These are phyloP conservation scores for Microdochium paspali DNA, from an alignment of 2,329 filamentous ascomycete genomes.

Conservation along the genomic window DNA sequence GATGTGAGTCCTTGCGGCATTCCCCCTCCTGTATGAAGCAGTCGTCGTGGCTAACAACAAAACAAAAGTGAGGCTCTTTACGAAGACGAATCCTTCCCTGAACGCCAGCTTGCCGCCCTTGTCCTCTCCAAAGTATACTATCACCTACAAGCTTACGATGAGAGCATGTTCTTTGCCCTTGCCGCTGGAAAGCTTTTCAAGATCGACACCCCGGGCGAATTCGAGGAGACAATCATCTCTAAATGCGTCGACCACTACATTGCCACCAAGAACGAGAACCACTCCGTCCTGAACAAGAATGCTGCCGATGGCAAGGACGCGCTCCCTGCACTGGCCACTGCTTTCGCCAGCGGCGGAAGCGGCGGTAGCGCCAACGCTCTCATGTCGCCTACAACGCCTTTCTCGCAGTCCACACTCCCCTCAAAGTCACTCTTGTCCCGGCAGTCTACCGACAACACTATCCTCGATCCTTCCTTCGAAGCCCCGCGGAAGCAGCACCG, in stretches of 20 bases:
- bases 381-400: conserved; percentile 85
- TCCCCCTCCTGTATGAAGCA: conserved; percentile 7
- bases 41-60: conserved; percentile 6
- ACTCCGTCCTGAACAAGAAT: conserved; percentile 29
- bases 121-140: conserved; percentile 98
- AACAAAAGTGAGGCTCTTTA: conserved; percentile 78
- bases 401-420: conserved; percentile 85
- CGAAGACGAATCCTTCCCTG: conserved; percentile 89
- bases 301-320: conserved; percentile 25
- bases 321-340: conserved; percentile 65
- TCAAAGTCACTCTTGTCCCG: conserved; percentile 94
- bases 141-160: conserved; percentile 96
- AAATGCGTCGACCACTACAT: conserved; percentile 99
- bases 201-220: conserved; percentile 83
- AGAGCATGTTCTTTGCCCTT: conserved; percentile 97
- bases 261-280: conserved; percentile 51
- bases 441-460: conserved; percentile 56
- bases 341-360: conserved; percentile 59
- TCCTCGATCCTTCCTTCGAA: conserved; percentile 49
- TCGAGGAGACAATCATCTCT: conserved; percentile 97
- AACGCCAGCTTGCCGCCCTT: conserved; percentile 87
- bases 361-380: conserved; percentile 62
- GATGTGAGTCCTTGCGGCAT: conserved; percentile 53
- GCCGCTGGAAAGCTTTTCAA: conserved; percentile 93
- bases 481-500: conserved; percentile 41